A percentile compares a stretch with the other conserved stretches of the same genome.
phyloP scores from a whole-genome alignment of 805 yeast species.

The Wickerhamia fluorescens region DNA sequence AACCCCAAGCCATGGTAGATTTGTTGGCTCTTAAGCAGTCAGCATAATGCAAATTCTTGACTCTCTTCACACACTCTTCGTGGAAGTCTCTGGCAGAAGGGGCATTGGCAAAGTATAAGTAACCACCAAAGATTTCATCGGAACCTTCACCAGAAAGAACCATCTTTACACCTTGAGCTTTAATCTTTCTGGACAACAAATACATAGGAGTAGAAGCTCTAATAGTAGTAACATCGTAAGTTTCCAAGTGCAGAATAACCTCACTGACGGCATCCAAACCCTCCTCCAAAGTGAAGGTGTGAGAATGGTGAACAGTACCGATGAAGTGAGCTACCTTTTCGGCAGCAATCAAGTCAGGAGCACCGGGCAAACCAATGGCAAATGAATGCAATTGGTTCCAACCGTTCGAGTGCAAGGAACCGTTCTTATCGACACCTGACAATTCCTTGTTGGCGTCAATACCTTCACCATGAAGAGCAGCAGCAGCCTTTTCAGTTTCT shows the following conservation, averaged over 20 bases:
- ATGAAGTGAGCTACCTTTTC: conserved; percentile 93
- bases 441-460: conserved; percentile 61
- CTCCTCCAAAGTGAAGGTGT: conserved; percentile 92
- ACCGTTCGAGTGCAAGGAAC: conserved; percentile 71
- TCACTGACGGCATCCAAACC: conserved; percentile 94
- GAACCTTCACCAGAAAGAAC: conserved; percentile 98
- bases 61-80: conserved; percentile 90
- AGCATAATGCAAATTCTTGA: conserved; percentile 92
- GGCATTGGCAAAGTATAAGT: conserved; percentile 94
- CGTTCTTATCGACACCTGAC: conserved; percentile 88
- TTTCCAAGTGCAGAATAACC: conserved; percentile 92
- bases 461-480: conserved; percentile 37
- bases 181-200: conserved; percentile 89
- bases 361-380: conserved; percentile 95
- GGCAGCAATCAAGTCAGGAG: conserved; percentile 97
- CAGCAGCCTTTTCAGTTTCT: conserved; percentile 78
- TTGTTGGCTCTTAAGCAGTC: conserved; percentile 99
- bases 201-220: conserved; percentile 99
- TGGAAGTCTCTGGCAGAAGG: conserved; percentile 93
- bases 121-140: conserved; percentile 98
- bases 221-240: conserved; percentile 97
- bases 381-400: conserved; percentile 88
- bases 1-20: conserved; percentile 99
- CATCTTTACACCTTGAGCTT: conserved; percentile 99
- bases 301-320: conserved; percentile 96